A percentile compares a stretch with the other conserved stretches of the same genome.
Conservation (phyloP, 2,329 filamentous ascomycete species). For the Fusarium circinatum region DNA sequence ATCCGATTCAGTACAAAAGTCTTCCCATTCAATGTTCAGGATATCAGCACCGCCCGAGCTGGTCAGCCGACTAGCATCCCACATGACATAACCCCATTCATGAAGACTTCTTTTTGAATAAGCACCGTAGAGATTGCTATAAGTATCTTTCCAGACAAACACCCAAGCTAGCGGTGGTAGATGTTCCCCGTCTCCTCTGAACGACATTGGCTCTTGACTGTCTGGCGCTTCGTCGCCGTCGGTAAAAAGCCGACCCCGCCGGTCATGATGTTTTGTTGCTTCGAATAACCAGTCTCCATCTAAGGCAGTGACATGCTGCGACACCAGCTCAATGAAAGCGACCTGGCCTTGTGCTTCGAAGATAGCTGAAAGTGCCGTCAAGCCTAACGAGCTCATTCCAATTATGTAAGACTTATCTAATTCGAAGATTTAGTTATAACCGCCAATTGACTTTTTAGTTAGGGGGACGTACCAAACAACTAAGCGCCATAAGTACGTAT, state of each 20-base stretch:
- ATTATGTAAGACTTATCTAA: background rate
- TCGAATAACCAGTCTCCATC: too few species aligned
- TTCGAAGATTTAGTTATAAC: background rate
- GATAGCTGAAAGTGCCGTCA: background rate
- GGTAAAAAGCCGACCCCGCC: background rate
- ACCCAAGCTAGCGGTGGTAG: background rate
- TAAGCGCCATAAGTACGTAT: background rate
- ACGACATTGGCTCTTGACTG: background rate
- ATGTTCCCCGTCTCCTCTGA: background rate
- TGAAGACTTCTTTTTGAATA: background rate
- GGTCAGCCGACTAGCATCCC: background rate
- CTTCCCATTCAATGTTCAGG: background rate
- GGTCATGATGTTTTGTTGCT: too few species aligned
- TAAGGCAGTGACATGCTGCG: too few species aligned
- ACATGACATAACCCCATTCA: constrained; percentile 8
- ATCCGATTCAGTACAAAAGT: background rate
- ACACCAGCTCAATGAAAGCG: too few species aligned
- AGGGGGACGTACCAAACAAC: background rate
- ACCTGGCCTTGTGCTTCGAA: background rate
- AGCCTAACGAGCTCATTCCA: background rate
- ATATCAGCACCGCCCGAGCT: background rate
- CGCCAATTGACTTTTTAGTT: too few species aligned
- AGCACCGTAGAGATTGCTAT: constrained; percentile 1
- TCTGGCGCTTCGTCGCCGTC: background rate
- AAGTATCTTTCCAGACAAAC: background rate